A percentile compares a stretch with the other conserved stretches of the same genome.
Evolutionary conservation across 768 basidiomycete species (phyloP).

Genomic region (Suillus alpinus): DNA sequence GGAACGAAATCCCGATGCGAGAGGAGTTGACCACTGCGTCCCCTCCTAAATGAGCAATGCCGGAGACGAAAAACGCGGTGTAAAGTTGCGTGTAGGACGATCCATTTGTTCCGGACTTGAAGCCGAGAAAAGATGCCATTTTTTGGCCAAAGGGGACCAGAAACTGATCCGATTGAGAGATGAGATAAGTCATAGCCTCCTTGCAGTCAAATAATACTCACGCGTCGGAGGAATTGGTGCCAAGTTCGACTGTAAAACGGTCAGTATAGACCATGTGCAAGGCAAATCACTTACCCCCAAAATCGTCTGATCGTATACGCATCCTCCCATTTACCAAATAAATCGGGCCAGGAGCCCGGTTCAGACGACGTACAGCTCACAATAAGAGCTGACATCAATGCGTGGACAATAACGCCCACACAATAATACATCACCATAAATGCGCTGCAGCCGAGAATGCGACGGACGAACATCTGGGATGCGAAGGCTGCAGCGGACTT

Average conservation of each 20-base stretch:
- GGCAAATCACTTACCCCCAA: constrained; percentile 36
- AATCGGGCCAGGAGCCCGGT: constrained; percentile 37
- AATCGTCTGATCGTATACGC: constrained; percentile 38
- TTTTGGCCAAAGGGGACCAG: constrained; percentile 26
- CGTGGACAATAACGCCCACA: not conserved
- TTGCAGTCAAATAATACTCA: constrained; percentile 14
- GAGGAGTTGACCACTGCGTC: constrained; percentile 20
- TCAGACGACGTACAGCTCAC: constrained; percentile 19
- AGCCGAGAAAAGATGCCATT: constrained; percentile 18
- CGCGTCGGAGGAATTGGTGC: constrained; percentile 39
- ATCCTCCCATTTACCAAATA: constrained; percentile 32
- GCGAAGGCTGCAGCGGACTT: constrained; percentile 1
- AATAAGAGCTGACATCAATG: constrained; percentile 1
- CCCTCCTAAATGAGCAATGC: constrained; percentile 33
- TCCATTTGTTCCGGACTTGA: constrained; percentile 23
- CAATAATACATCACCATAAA: not conserved
- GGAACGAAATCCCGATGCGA: not conserved
- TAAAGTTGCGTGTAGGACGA: constrained; percentile 35
- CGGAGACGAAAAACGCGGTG: constrained; percentile 35
- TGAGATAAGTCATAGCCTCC: not conserved
- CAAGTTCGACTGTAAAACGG: constrained; percentile 27
- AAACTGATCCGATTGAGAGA: constrained; percentile 15
- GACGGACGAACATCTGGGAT: not conserved
- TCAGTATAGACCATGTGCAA: not conserved
- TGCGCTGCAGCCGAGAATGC: not conserved